These are phyloP conservation scores for Trichophaea hybrida DNA, from an alignment of 2,329 filamentous ascomycete species.

Conservation along the genomic window DNA sequence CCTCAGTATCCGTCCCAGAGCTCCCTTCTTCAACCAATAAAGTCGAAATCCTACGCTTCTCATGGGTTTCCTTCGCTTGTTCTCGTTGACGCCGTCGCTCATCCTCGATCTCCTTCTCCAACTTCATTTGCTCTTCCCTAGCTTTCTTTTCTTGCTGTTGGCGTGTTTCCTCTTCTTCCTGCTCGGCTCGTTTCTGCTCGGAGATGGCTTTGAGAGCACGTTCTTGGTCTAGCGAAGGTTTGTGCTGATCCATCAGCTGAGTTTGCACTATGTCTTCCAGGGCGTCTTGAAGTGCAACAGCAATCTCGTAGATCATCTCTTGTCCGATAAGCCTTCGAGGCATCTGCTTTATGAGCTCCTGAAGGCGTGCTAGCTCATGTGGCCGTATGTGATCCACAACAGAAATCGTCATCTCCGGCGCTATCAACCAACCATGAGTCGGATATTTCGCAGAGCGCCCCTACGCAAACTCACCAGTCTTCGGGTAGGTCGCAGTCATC, in stretches of 20 bases:
- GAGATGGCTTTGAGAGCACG: constrained; percentile 67
- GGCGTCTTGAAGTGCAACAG: constrained; percentile 48
- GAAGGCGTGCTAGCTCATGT: constrained; percentile 39
- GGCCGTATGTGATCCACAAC: constrained; percentile 11
- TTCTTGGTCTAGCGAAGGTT: constrained; percentile 82
- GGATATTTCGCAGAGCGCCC: constrained; percentile 44
- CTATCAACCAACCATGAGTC: constrained; percentile 16
- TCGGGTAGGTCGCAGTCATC: constrained; percentile 82
- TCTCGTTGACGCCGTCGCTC: constrained; percentile 54
- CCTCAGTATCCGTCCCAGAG: constrained; percentile 29
- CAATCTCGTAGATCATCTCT: constrained; percentile 51
- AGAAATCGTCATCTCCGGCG: not conserved
- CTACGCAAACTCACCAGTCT: constrained; percentile 40
- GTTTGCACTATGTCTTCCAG: constrained; percentile 74
- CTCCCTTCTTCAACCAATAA: constrained; percentile 29
- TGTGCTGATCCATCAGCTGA: constrained; percentile 56
- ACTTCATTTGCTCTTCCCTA: constrained; percentile 27
- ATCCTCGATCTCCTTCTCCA: constrained; percentile 41
- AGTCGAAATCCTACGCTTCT: constrained; percentile 41
- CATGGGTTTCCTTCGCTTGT: constrained; percentile 44
- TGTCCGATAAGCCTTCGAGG: constrained; percentile 50
- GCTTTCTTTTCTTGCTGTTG: constrained; percentile 35
- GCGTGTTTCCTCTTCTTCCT: constrained; percentile 35
- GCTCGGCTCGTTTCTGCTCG: constrained; percentile 44
- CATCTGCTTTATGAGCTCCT: constrained; percentile 52